Evolutionary conservation across 495 filamentous ascomycete genomes (phyloP), one percentile per base, ranked within the genome.

Genomic region (Penicillium pancosmium): DNA sequence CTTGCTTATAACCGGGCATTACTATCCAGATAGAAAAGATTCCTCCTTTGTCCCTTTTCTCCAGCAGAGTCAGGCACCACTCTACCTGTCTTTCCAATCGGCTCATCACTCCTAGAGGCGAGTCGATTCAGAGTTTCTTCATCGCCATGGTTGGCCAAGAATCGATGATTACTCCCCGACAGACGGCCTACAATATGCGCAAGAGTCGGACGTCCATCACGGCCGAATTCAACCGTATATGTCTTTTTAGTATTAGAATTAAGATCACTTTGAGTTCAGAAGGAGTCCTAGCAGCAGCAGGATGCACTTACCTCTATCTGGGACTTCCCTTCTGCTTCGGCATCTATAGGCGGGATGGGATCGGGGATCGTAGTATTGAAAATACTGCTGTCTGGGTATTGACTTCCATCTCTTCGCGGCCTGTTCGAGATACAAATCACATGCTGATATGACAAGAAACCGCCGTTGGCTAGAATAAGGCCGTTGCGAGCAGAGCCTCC

Each of bases 381-480:
- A 15, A 70, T 65, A 38, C 78, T 78, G 31, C 60, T 54, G 16
- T 63, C 59, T 2, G 82, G 80, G 62, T 85, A 84, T 1, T 41
- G 56, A 3, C 50, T 55, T 12, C 63, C 66, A 21, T 74, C 68
- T 7, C 51, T 56, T 35, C 76, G 72, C 6, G 79, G 79, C 27
- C 64, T 48, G 0, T 55, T 69, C 1, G 80, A 82, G 4, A 86
- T 66, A 59, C 78, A 79, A 9, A 86, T 64, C 7, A 75, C 78
- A 59, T 84, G 73, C 58, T 85, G 82, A 55, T 86, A 81, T 0
- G 82, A 82, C 12, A 82, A 55, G 16, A 80, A 68, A 0, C 83
- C 83, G 8, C 83, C 83, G 60, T 85, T 86, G 5, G 80, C 80
- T n/a, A 85, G 71, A 4, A 85, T 71, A 0, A 86, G 66, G 2